Conservation (phyloP, 1,139 yeast genomes). For the Protomyces inundatus region DNA sequence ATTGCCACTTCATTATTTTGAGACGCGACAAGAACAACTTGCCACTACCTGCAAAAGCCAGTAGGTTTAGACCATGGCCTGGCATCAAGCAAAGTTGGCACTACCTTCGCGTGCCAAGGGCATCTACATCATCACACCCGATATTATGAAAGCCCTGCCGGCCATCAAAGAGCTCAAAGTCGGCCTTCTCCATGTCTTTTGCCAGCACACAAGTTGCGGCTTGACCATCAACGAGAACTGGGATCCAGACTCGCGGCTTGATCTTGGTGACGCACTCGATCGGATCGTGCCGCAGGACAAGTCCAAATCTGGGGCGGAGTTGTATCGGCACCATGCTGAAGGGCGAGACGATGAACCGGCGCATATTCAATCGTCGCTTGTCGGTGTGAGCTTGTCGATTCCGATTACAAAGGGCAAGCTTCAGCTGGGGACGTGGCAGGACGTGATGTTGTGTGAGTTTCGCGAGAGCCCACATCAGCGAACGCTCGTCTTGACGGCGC, state of each 20-base stretch:
- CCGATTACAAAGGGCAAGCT: constrained; percentile 66
- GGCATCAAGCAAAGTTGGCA: background rate
- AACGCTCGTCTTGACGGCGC: constrained; percentile 64
- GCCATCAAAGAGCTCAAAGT: constrained; percentile 55
- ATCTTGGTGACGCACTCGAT: constrained; percentile 59
- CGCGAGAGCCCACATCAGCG: constrained; percentile 60
- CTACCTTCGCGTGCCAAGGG: constrained; percentile 61
- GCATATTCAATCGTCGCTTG: constrained; percentile 52
- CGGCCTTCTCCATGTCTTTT: constrained; percentile 61
- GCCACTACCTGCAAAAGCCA: no score
- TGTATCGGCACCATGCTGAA: constrained; percentile 62
- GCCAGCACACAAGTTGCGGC: constrained; percentile 77
- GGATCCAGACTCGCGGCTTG: constrained; percentile 70
- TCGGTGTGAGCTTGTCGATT: constrained; percentile 61
- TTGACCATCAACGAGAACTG: constrained; percentile 71
- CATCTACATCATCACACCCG: constrained; percentile 65
- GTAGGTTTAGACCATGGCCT: background rate
- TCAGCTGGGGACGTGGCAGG: constrained; percentile 82
- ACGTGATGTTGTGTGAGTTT: constrained; percentile 69
- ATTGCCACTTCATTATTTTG: no score
- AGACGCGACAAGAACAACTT: no score
- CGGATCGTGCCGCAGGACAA: constrained; percentile 58
- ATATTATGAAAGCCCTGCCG: constrained; percentile 53
- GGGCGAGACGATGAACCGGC: constrained; percentile 78
- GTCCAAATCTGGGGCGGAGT: constrained; percentile 37